These are phyloP conservation scores for Geotrichum reessii DNA, from an alignment of 1,139 yeast genomes.

Conservation along the genomic window DNA sequence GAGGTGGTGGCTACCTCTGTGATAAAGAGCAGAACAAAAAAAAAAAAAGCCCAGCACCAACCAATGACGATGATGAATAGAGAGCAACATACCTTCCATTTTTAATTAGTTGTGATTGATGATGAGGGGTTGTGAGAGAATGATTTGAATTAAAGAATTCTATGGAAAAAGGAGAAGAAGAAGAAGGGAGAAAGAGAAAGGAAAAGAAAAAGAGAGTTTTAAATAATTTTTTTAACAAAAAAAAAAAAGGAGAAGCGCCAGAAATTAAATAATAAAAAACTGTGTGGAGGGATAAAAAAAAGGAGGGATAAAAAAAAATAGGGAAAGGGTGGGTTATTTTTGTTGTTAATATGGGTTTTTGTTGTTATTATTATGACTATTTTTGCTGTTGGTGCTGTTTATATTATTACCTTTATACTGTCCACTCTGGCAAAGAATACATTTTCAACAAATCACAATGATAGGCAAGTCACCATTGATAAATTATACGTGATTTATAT, in stretches of 20 bases:
- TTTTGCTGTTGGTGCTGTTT: no score
- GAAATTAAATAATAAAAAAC: neutral
- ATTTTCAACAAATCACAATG: no score
- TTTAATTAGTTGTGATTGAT: constrained; percentile 16
- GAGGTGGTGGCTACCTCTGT: neutral
- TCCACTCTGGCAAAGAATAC: no score
- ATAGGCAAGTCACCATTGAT: neutral
- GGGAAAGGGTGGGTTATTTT: neutral
- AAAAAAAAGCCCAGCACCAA: neutral
- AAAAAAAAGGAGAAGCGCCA: neutral
- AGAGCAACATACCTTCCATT: constrained; percentile 29
- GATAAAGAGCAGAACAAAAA: neutral
- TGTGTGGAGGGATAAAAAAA: neutral
- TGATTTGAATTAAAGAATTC: constrained; percentile 13
- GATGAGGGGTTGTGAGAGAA: constrained; percentile 1
- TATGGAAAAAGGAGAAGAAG: constrained; percentile 17
- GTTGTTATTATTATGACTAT: neutral
- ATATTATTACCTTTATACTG: no score
- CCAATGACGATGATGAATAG: neutral
- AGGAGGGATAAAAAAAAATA: neutral
- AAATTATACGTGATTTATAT: neutral
- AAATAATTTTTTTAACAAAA: neutral
- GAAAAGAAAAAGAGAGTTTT: constrained; percentile 5
- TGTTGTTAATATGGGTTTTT: neutral
- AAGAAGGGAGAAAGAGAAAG: constrained; percentile 21